These are phyloP conservation scores for Lentinula sp. DNA, from an alignment of 768 basidiomycete genomes.

Conservation along the genomic window DNA sequence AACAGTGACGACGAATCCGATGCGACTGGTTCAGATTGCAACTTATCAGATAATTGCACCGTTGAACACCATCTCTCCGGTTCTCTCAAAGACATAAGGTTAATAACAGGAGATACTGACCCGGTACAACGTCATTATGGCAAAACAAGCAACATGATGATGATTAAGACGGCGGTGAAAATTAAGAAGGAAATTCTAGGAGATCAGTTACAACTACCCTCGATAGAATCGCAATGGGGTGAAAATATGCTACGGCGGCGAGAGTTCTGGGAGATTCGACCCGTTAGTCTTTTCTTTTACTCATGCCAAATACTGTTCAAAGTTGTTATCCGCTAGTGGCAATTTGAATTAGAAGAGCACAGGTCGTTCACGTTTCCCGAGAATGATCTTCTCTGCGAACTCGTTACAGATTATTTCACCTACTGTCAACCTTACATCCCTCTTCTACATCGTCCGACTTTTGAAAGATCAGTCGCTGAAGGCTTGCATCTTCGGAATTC, in stretches of 20 bases:
- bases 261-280: neutral
- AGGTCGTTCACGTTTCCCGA: slow-evolving; percentile 21
- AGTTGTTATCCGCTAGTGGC: neutral
- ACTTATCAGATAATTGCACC: neutral
- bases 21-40: neutral
- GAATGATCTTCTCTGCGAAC: slow-evolving; percentile 26
- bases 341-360: slow-evolving; percentile 11
- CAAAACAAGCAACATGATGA: slow-evolving; percentile 7
- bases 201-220: neutral
- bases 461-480: slow-evolving; percentile 29
- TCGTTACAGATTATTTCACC: slow-evolving; percentile 46
- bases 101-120: slow-evolving; percentile 16
- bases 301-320: neutral
- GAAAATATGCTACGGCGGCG: neutral
- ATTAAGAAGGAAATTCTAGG: slow-evolving; percentile 31
- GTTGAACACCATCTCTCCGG: neutral
- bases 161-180: slow-evolving; percentile 28
- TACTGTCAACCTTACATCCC: slow-evolving; percentile 33
- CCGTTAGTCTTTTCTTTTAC: neutral
- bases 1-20: neutral
- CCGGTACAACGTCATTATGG: neutral
- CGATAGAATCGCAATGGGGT: neutral
- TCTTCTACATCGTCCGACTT: slow-evolving; percentile 45
- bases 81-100: neutral
- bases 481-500: slow-evolving; percentile 29